phyloP scores from a whole-genome alignment of 306 rosid genomes.

The Arachis hypogaea region DNA sequence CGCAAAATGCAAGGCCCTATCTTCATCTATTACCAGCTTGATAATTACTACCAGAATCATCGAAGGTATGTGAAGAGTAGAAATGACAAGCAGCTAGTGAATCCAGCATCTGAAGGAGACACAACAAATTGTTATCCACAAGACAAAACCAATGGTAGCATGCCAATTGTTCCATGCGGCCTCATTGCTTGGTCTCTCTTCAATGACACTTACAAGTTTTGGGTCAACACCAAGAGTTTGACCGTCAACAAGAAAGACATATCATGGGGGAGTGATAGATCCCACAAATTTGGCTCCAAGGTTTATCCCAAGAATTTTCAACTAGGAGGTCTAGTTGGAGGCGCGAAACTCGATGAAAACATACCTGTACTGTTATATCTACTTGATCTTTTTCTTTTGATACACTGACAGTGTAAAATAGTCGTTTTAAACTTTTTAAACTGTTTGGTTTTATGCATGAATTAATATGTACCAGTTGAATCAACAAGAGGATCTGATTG shows the following conservation, averaged over 20 bases:
- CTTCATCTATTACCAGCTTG: slow-evolving; percentile 80
- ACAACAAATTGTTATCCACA: slow-evolving; percentile 39
- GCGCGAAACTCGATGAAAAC: slow-evolving; percentile 69
- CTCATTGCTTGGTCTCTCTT: slow-evolving; percentile 93
- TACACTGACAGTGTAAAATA: neutral
- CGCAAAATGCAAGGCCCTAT: slow-evolving; percentile 76
- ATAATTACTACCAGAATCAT: slow-evolving; percentile 85
- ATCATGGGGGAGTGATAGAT: slow-evolving; percentile 77
- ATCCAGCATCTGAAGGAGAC: slow-evolving; percentile 37
- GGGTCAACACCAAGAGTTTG: slow-evolving; percentile 51
- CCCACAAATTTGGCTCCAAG: slow-evolving; percentile 61
- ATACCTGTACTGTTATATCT: slow-evolving; percentile 54
- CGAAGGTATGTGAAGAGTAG: slow-evolving; percentile 89
- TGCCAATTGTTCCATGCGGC: slow-evolving; percentile 86
- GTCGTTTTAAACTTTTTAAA: too few species aligned
- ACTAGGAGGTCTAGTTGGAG: slow-evolving; percentile 59
- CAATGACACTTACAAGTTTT: slow-evolving; percentile 79
- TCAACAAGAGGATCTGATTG: slow-evolving; percentile 87
- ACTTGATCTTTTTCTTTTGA: neutral
- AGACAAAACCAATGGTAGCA: slow-evolving; percentile 27
- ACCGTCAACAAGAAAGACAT: slow-evolving; percentile 67
- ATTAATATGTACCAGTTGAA: slow-evolving; percentile 51
- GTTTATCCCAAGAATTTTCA: slow-evolving; percentile 84
- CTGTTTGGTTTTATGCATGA: neutral
- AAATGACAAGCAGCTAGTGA: slow-evolving; percentile 64